Evolutionary conservation across 108 stramenopile genomes (phyloP).

Genomic region (Cyclotella atomus): DNA sequence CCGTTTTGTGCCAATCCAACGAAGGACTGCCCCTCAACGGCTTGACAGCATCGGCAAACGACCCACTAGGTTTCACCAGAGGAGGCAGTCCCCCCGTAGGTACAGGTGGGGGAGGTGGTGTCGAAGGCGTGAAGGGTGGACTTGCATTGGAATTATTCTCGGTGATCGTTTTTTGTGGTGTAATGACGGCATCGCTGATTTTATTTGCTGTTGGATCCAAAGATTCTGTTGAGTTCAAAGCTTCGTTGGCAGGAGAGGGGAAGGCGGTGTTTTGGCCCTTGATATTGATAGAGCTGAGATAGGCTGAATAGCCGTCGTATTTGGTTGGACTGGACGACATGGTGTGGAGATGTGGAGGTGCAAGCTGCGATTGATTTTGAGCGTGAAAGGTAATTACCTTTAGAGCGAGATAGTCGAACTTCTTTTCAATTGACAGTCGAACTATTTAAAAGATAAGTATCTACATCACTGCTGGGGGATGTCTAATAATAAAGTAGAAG

Average conservation of each 20-base stretch:
- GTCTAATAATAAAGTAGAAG: too few species aligned
- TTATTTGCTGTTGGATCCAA: background rate
- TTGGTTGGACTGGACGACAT: conserved; percentile 19
- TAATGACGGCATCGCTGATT: background rate
- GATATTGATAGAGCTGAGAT: conserved; percentile 7
- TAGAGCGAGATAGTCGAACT: too few species aligned
- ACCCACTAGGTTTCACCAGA: background rate
- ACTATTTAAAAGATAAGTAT: too few species aligned
- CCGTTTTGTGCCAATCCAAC: background rate
- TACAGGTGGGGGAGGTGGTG: background rate
- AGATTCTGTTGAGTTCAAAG: background rate
- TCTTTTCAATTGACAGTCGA: too few species aligned
- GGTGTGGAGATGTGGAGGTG: too few species aligned
- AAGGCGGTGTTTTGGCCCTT: background rate
- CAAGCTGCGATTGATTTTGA: too few species aligned
- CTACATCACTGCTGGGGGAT: too few species aligned
- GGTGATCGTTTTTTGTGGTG: background rate
- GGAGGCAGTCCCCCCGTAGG: background rate
- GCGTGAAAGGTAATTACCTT: too few species aligned
- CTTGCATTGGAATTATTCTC: background rate
- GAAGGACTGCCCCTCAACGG: background rate
- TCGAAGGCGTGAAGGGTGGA: conserved; percentile 4
- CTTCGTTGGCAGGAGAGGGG: background rate
- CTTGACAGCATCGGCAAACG: conserved; percentile 5
- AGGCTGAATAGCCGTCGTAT: conserved; percentile 18